These are phyloP conservation scores for Agarophyton chilense DNA, from an alignment of 23 red algal species.

Conservation along the genomic window DNA sequence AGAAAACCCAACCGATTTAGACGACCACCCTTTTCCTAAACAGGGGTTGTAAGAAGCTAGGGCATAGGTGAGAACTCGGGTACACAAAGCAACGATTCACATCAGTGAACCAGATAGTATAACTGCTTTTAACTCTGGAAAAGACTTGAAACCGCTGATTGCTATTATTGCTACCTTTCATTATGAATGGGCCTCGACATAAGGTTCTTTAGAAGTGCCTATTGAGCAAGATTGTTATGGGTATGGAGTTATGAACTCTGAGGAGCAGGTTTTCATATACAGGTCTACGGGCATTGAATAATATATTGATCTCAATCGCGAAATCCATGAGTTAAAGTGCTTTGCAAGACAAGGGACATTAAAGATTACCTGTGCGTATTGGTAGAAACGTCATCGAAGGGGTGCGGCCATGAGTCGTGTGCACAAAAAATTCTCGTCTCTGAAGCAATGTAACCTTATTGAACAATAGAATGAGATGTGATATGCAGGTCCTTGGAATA, in stretches of 20 bases:
- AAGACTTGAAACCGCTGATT: neutral
- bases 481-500: conserved; percentile 65
- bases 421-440: neutral
- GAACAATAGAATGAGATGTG: conserved; percentile 52
- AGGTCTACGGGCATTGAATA: neutral
- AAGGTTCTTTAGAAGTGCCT: conserved; percentile 28
- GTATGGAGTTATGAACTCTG: neutral
- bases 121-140: conserved; percentile 12
- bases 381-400: conserved; percentile 15
- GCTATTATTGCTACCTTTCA: conserved; percentile 24
- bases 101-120: conserved; percentile 48
- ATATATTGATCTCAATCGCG: neutral
- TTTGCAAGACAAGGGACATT: conserved; percentile 48
- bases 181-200: conserved; percentile 27
- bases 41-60: neutral
- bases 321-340: conserved; percentile 28
- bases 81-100: conserved; percentile 38
- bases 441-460: neutral
- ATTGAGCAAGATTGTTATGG: neutral
- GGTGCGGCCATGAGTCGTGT: neutral
- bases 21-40: neutral
- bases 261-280: neutral
- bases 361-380: conserved; percentile 40
- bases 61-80: neutral
- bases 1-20: neutral